Evolutionary conservation across 2,329 filamentous ascomycete genomes (phyloP).

Genomic region (Gliomastix tumulicola): DNA sequence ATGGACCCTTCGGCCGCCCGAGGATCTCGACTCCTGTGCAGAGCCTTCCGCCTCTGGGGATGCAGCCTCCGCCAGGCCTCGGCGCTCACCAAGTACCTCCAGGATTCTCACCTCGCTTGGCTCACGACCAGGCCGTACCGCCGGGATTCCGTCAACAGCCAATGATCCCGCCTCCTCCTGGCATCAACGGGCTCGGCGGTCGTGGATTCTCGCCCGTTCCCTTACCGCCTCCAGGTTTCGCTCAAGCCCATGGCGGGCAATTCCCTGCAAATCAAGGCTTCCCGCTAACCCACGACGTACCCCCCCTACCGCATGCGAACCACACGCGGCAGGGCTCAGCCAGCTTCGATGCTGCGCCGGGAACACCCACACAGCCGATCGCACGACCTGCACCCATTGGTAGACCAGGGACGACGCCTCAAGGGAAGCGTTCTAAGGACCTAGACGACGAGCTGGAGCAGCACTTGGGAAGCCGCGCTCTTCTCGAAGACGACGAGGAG

Average conservation of each 20-base stretch:
- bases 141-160: constrained; percentile 36
- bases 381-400: constrained; percentile 82
- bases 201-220: constrained; percentile 34
- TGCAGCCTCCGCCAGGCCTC: constrained; percentile 36
- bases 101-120: constrained; percentile 51
- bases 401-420: constrained; percentile 67
- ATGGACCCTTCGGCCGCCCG: constrained; percentile 21
- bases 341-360: constrained; percentile 52
- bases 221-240: constrained; percentile 28
- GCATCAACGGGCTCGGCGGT: constrained; percentile 35
- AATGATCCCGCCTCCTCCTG: constrained; percentile 43
- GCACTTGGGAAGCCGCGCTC: constrained; percentile 83
- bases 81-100: constrained; percentile 27
- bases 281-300: constrained; percentile 20
- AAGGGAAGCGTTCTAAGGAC: constrained; percentile 41
- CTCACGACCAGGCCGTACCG: constrained; percentile 42
- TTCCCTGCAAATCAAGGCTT: constrained; percentile 22
- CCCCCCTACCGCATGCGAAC: constrained; percentile 34
- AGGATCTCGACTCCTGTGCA: constrained; percentile 42
- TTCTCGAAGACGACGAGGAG: constrained; percentile 69
- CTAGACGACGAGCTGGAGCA: constrained; percentile 65
- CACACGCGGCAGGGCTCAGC: constrained; percentile 70
- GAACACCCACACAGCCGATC: constrained; percentile 62
- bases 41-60: constrained; percentile 41
- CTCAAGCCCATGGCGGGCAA: constrained; percentile 18